Conservation (phyloP, 192 early-diverging fungal species). For the Rhizoclosmatium globosum region DNA sequence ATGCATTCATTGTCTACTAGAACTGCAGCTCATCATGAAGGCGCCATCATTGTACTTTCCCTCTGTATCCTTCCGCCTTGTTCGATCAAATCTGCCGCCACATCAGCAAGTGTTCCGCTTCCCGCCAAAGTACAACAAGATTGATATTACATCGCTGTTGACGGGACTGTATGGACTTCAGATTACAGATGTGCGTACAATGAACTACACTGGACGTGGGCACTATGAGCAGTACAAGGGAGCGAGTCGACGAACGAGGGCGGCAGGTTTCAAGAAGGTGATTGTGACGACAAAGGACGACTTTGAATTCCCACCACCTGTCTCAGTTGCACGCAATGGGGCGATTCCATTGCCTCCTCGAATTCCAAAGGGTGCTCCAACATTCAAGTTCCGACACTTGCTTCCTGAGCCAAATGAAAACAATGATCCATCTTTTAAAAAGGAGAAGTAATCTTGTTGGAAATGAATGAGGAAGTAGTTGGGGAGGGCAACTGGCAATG, state of each 20-base stretch:
- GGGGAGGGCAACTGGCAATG: too few species aligned
- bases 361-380: constrained; percentile 33
- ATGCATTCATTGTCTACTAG: neutral
- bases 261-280: constrained; percentile 65
- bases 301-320: constrained; percentile 66
- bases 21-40: neutral
- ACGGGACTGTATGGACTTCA: constrained; percentile 83
- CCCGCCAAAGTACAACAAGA: constrained; percentile 90
- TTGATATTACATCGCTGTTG: constrained; percentile 90
- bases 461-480: too few species aligned
- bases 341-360: constrained; percentile 42
- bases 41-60: constrained; percentile 80
- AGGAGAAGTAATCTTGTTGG: too few species aligned
- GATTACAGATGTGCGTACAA: constrained; percentile 87
- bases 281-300: constrained; percentile 75
- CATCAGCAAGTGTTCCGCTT: constrained; percentile 93
- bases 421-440: too few species aligned
- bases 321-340: constrained; percentile 32
- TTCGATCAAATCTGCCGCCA: constrained; percentile 77
- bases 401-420: constrained; percentile 14
- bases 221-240: constrained; percentile 43
- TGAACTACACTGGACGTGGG: constrained; percentile 77
- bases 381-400: constrained; percentile 27
- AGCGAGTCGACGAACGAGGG: constrained; percentile 26
- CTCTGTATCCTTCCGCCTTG: constrained; percentile 83